A percentile compares a stretch with the other conserved stretches of the same genome.
Evolutionary conservation across 768 basidiomycete species (phyloP).

Genomic region (Boletales sp.): DNA sequence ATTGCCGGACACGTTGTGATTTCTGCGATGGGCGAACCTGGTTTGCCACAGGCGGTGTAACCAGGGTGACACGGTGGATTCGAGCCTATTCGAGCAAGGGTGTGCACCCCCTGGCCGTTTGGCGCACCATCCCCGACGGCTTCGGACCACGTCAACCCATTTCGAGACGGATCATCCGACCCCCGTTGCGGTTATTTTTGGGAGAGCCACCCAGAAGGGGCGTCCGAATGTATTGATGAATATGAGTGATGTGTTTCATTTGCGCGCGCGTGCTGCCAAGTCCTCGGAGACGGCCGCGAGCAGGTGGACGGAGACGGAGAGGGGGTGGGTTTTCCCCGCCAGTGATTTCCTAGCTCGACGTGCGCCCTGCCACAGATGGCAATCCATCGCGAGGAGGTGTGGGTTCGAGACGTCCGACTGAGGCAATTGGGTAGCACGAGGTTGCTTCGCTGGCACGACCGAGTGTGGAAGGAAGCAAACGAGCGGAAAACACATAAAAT

Average conservation of each 20-base stretch:
- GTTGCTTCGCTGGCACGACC: too few relatives aligned
- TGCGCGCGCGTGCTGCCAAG: constrained; percentile 4
- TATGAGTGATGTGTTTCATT: constrained; percentile 18
- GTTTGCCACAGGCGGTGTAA: constrained; percentile 14
- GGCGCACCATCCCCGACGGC: neutral
- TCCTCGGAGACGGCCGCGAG: constrained; percentile 16
- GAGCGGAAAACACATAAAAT: too few relatives aligned
- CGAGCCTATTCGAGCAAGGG: neutral
- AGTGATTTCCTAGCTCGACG: too few relatives aligned
- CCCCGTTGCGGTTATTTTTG: neutral
- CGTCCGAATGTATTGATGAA: neutral
- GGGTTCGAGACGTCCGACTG: too few relatives aligned
- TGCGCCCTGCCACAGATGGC: too few relatives aligned
- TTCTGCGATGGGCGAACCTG: neutral
- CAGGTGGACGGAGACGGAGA: neutral
- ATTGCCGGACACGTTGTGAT: too few relatives aligned
- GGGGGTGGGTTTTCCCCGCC: neutral
- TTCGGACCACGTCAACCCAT: neutral
- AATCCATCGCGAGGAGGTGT: too few relatives aligned
- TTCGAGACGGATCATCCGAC: constrained; percentile 2
- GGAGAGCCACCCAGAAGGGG: too few relatives aligned
- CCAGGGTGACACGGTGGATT: constrained; percentile 2
- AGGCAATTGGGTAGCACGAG: too few relatives aligned
- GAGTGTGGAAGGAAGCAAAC: too few relatives aligned
- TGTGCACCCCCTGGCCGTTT: constrained; percentile 1